Percentiles rank a stretch among this genome's conserved stretches.
Conservation (phyloP, 1,284 basidiomycete genomes). For the Dichomitus squalens region DNA sequence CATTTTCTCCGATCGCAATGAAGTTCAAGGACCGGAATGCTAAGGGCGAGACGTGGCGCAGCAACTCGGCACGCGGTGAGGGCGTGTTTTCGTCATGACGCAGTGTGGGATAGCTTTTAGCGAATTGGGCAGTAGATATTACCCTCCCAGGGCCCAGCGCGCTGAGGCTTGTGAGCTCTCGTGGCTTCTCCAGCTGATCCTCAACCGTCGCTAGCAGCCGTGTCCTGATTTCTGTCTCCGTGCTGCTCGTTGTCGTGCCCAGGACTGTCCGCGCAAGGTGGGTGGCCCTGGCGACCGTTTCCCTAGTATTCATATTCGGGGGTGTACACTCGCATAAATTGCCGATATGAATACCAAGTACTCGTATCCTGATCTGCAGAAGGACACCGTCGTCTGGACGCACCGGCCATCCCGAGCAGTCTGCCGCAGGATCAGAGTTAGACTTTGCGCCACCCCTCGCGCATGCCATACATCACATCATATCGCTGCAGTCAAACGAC, state of each 20-base stretch:
- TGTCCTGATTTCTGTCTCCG: not conserved
- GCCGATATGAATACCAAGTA: slow-evolving; percentile 12
- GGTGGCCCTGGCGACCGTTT: slow-evolving; percentile 19
- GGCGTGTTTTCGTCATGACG: not conserved
- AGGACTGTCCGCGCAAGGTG: slow-evolving; percentile 1
- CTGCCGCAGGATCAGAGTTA: slow-evolving; percentile 10
- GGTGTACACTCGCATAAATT: slow-evolving; percentile 8
- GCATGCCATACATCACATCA: not conserved
- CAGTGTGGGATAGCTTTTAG: not conserved
- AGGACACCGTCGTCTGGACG: not conserved
- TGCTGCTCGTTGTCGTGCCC: slow-evolving; percentile 1
- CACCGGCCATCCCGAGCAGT: not conserved
- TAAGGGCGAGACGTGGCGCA: not conserved
- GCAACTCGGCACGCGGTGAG: not conserved
- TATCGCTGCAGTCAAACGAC: not conserved
- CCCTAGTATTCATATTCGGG: slow-evolving; percentile 12
- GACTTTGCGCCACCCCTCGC: slow-evolving; percentile 6
- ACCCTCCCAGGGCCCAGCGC: not conserved
- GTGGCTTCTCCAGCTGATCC: not conserved
- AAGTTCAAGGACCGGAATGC: not conserved
- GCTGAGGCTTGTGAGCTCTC: not conserved
- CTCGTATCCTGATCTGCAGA: slow-evolving; percentile 8
- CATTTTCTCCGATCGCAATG: not conserved
- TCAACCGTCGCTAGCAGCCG: not conserved
- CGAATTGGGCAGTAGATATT: too few relatives aligned